Evolutionary conservation across 441 rosid species (phyloP).

Genomic region (Euphorbia celastroides): DNA sequence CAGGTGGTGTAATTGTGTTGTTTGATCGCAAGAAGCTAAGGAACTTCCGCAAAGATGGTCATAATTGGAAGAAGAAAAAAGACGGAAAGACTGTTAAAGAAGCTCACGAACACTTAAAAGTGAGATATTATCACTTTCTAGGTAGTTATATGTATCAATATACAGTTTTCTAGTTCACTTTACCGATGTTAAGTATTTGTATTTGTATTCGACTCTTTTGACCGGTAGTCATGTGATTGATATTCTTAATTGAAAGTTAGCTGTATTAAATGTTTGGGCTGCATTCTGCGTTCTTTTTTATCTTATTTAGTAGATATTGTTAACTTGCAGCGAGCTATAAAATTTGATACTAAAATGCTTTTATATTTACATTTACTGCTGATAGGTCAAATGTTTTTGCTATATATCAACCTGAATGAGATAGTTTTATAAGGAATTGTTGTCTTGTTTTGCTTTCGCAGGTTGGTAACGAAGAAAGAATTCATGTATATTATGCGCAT

Average conservation of each 20-base stretch:
- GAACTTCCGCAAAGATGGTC: constrained; percentile 95
- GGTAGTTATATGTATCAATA: constrained; percentile 10
- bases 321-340: background rate
- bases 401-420: background rate
- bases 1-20: constrained; percentile 77
- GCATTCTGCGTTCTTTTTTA: background rate
- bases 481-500: constrained; percentile 98
- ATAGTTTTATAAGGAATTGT: background rate
- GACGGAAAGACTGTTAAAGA: constrained; percentile 98
- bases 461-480: constrained; percentile 97
- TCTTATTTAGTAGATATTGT: background rate
- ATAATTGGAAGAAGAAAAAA: constrained; percentile 96
- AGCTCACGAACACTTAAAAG: constrained; percentile 98
- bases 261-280: background rate
- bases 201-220: background rate
- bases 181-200: background rate
- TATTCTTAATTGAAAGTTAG: background rate
- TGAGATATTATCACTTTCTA: constrained; percentile 29
- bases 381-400: background rate
- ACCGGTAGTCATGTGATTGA: background rate
- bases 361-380: background rate
- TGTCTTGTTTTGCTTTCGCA: constrained; percentile 25
- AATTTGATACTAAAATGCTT: background rate
- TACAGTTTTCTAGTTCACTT: constrained; percentile 1
- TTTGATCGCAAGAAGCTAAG: constrained; percentile 96